These are phyloP conservation scores for Candida hungchunana DNA, from an alignment of 805 yeast species.

Conservation along the genomic window DNA sequence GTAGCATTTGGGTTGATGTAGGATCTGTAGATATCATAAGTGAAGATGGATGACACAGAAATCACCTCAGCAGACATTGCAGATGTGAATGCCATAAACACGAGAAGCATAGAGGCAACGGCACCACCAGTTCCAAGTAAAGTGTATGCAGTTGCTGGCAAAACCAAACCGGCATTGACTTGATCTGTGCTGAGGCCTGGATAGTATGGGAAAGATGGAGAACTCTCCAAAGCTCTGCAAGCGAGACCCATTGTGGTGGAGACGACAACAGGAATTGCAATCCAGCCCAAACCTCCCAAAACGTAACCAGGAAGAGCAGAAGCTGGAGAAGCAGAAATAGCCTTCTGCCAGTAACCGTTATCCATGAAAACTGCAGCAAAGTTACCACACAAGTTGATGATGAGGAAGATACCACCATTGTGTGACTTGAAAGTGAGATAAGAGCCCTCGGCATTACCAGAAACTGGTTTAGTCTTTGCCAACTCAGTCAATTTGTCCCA, in stretches of 20 bases:
- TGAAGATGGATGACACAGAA: slow-evolving; percentile 79
- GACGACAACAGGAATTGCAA: slow-evolving; percentile 79
- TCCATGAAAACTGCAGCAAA: slow-evolving; percentile 87
- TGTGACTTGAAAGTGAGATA: slow-evolving; percentile 84
- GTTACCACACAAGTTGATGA: slow-evolving; percentile 83
- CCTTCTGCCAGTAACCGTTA: slow-evolving; percentile 86
- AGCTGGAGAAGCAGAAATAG: slow-evolving; percentile 79
- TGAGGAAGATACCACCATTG: slow-evolving; percentile 85
- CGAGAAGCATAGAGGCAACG: slow-evolving; percentile 69
- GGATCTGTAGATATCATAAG: slow-evolving; percentile 80
- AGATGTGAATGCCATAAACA: slow-evolving; percentile 90
- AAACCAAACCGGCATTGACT: slow-evolving; percentile 75
- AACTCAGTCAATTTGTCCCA: slow-evolving; percentile 67
- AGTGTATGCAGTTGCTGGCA: slow-evolving; percentile 69
- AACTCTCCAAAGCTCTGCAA: slow-evolving; percentile 64
- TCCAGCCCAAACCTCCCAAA: slow-evolving; percentile 87
- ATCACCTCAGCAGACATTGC: slow-evolving; percentile 91
- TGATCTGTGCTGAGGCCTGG: slow-evolving; percentile 67
- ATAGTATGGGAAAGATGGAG: slow-evolving; percentile 75
- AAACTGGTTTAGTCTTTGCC: slow-evolving; percentile 59
- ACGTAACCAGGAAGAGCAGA: slow-evolving; percentile 86
- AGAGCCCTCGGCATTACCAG: slow-evolving; percentile 81
- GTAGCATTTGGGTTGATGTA: slow-evolving; percentile 76
- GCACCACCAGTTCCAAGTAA: slow-evolving; percentile 87
- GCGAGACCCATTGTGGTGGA: slow-evolving; percentile 89